Evolutionary conservation across 768 basidiomycete genomes (phyloP).

Genomic region (Lactifluus piperatus): DNA sequence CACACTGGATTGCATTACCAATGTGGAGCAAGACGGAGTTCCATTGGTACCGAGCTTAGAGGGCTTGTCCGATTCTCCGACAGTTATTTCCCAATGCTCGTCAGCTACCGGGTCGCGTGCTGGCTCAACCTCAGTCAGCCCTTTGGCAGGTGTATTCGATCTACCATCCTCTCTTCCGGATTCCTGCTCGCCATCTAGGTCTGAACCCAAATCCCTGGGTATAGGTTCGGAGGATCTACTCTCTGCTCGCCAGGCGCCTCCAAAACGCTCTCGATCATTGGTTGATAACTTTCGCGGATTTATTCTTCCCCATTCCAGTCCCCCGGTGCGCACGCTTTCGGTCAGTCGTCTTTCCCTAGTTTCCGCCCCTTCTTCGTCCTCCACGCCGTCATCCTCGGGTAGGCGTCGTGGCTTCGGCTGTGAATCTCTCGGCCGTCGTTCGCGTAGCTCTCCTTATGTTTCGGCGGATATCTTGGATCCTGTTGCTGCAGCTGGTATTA

Average conservation of each 20-base stretch:
- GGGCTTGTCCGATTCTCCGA: slow-evolving; percentile 16
- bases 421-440: slow-evolving; percentile 9
- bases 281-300: slow-evolving; percentile 55
- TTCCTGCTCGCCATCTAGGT: slow-evolving; percentile 22
- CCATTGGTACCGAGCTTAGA: slow-evolving; percentile 5
- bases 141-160: slow-evolving; percentile 8
- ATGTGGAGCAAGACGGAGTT: neutral
- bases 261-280: slow-evolving; percentile 43
- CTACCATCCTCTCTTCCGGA: slow-evolving; percentile 20
- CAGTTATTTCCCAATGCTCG: slow-evolving; percentile 15
- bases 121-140: slow-evolving; percentile 6
- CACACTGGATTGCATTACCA: slow-evolving; percentile 2
- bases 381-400: neutral
- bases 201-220: neutral
- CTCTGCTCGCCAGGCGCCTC: slow-evolving; percentile 16
- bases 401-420: slow-evolving; percentile 9
- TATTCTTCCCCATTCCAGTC: slow-evolving; percentile 28
- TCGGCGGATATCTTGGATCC: slow-evolving; percentile 2
- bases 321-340: slow-evolving; percentile 18
- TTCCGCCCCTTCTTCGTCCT: neutral
- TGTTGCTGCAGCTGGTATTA: neutral
- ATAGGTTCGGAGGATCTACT: slow-evolving; percentile 25
- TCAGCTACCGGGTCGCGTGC: slow-evolving; percentile 10
- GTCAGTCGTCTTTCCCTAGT: slow-evolving; percentile 10
- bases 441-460: slow-evolving; percentile 15